These are phyloP conservation scores for Castanopsis chinensis DNA, from an alignment of 306 rosid species.

Conservation along the genomic window DNA sequence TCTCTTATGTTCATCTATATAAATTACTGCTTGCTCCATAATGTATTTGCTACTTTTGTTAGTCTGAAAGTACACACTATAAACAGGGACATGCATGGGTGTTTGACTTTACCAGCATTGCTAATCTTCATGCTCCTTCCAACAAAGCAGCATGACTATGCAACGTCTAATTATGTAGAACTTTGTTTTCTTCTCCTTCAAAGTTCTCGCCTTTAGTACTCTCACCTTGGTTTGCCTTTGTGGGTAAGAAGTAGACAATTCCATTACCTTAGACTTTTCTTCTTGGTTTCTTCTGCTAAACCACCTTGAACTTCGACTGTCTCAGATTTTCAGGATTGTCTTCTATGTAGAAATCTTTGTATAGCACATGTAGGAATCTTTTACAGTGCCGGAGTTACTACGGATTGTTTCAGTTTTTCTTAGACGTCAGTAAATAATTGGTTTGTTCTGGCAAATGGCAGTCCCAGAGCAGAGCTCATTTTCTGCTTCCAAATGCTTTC, in stretches of 20 bases:
- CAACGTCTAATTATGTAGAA: slow-evolving; percentile 40
- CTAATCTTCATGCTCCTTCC: slow-evolving; percentile 34
- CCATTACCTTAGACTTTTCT: slow-evolving; percentile 17
- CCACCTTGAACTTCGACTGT: not conserved
- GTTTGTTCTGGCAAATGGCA: slow-evolving; percentile 6
- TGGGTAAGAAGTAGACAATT: slow-evolving; percentile 20
- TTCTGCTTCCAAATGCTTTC: slow-evolving; percentile 13
- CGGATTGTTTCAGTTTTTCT: slow-evolving; percentile 8
- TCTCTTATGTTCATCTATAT: not conserved
- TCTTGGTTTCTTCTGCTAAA: not conserved
- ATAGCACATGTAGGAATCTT: slow-evolving; percentile 8
- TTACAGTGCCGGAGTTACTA: slow-evolving; percentile 4
- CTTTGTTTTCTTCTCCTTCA: slow-evolving; percentile 41
- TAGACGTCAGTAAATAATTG: slow-evolving; percentile 17
- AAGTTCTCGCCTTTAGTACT: slow-evolving; percentile 3
- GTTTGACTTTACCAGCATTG: slow-evolving; percentile 18
- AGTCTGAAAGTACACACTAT: not conserved
- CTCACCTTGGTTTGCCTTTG: slow-evolving; percentile 13
- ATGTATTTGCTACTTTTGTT: not conserved
- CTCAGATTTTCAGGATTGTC: not conserved
- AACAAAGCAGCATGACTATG: slow-evolving; percentile 41
- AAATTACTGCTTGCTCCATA: too few species aligned
- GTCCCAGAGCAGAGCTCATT: slow-evolving; percentile 15
- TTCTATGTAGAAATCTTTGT: slow-evolving; percentile 6
- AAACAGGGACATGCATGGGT: slow-evolving; percentile 1